phyloP scores from a whole-genome alignment of 2,329 filamentous ascomycete genomes.

The Zymoseptoria pseudotritici region DNA sequence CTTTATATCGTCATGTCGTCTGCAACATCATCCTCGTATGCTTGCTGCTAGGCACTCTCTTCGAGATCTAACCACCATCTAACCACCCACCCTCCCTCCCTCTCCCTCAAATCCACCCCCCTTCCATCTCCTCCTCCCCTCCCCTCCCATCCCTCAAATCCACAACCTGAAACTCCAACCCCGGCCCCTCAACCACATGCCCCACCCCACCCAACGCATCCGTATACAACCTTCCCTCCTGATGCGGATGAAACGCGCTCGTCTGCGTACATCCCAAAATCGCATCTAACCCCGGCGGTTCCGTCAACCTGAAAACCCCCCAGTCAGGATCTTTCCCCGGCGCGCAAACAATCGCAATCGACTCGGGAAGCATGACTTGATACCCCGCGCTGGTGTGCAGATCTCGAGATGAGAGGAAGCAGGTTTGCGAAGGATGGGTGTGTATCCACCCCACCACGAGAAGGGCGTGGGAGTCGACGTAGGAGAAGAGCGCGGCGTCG shows the following conservation, averaged over 20 bases:
- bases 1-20: background rate
- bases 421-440: constrained; percentile 92
- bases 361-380: constrained; percentile 93
- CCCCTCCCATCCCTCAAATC: constrained; percentile 44
- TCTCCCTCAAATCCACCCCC: background rate
- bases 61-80: too few species aligned
- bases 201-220: constrained; percentile 52
- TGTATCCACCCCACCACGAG: constrained; percentile 95
- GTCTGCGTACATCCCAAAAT: constrained; percentile 70
- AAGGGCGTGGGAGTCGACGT: constrained; percentile 75
- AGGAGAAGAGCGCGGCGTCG: constrained; percentile 65
- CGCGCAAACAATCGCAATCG: constrained; percentile 92
- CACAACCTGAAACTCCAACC: constrained; percentile 56
- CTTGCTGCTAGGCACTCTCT: too few species aligned
- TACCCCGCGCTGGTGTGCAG: constrained; percentile 91
- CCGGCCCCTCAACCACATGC: constrained; percentile 52
- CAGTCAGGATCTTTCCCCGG: constrained; percentile 71
- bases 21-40: too few species aligned
- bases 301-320: constrained; percentile 86
- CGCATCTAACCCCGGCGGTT: constrained; percentile 82
- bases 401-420: constrained; percentile 94
- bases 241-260: constrained; percentile 77
- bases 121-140: background rate
- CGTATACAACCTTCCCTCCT: constrained; percentile 66
- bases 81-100: too few species aligned